Evolutionary conservation across 768 basidiomycete species (phyloP), one percentile per base, ranked within the genome.

Genomic region (Boletellus emodensis): DNA sequence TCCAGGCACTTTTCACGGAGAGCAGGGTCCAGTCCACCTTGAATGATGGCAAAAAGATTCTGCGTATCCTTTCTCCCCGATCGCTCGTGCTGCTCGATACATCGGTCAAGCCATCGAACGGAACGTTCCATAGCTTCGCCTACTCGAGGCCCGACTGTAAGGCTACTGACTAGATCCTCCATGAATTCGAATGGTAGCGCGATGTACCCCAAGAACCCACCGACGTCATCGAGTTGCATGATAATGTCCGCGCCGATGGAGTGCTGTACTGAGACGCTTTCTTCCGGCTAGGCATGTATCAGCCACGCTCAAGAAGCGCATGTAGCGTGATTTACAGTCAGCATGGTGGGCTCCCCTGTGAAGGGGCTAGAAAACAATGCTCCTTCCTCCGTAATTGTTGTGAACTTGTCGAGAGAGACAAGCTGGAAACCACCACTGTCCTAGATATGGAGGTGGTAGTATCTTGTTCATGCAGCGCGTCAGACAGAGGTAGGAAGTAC

Each of bases 141-240:
- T 4, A 94, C 90, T 48, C 92, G 81, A 26, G 85, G 83, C 15
- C 90, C 91, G 6, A 79, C 77, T 0, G 87, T 89, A 38, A 94
- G 68, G 66, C 88, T 92, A 33, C 87, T 81, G 0, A 94, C 92
- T 86, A 58, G 52, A 20, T 14, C 28, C 10, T 40, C 57, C 37
- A 51, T 49, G 51, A 55, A 18, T 20, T 26, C 11, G 12, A 40
- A 22, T 37, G 35, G 14, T 11, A 3, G 33, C 36, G 13, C 24
- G 35, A 10, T 46, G 42, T 1, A 44, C 22, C 0, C 22, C 47
- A 43, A 34, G 35, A 39, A 71, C 84, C 65, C 59, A 86, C 90
- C 90, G 44, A 94, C 91, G 67, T 94, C 91, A 65, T 94, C 91
- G 15, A 93, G 77, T 64, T 91, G 92, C 93, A 95, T 94, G 53